These are phyloP conservation scores for Iris macrosiphon DNA, from an alignment of 106 monocot species.

Conservation along the genomic window DNA sequence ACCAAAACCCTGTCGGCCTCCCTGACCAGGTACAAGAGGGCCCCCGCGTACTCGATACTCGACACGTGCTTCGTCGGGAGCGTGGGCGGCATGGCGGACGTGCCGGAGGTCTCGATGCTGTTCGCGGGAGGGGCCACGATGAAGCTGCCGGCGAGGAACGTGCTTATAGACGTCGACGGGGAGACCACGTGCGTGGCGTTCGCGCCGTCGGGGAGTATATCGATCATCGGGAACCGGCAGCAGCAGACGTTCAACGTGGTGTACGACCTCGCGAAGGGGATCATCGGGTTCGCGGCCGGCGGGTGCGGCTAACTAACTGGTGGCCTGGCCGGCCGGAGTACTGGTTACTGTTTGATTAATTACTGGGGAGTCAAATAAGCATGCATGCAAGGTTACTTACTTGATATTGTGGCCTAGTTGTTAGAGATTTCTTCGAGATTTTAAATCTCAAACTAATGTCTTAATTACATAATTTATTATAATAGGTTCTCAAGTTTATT, in stretches of 20 bases:
- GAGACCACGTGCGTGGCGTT: constrained; percentile 65
- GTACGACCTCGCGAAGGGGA: constrained; percentile 15
- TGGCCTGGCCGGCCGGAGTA: too few species aligned
- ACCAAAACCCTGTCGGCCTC: constrained; percentile 19
- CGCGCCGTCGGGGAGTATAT: constrained; percentile 1
- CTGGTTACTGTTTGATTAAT: too few species aligned
- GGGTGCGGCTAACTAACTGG: constrained; percentile 11
- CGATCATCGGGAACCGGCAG: constrained; percentile 34
- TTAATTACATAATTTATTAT: too few species aligned
- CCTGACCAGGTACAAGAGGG: constrained; percentile 30
- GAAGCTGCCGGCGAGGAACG: constrained; percentile 25
- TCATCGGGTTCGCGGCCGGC: constrained; percentile 23
- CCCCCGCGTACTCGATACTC: constrained; percentile 39
- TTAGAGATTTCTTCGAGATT: too few species aligned
- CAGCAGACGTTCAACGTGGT: constrained; percentile 21
- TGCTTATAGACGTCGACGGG: constrained; percentile 12
- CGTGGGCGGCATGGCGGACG: constrained; percentile 9
- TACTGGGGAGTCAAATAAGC: too few species aligned
- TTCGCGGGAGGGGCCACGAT: constrained; percentile 30
- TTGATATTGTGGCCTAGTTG: too few species aligned
- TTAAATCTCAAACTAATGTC: too few species aligned
- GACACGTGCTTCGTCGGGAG: constrained; percentile 70
- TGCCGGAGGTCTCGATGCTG: constrained; percentile 32
- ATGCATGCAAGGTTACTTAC: too few species aligned
- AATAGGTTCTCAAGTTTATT: too few species aligned